Percentiles rank a stretch among this genome's conserved stretches.
These are phyloP conservation scores for Moesziomyces sp. DNA, from an alignment of 1,284 basidiomycete genomes.

Conservation along the genomic window DNA sequence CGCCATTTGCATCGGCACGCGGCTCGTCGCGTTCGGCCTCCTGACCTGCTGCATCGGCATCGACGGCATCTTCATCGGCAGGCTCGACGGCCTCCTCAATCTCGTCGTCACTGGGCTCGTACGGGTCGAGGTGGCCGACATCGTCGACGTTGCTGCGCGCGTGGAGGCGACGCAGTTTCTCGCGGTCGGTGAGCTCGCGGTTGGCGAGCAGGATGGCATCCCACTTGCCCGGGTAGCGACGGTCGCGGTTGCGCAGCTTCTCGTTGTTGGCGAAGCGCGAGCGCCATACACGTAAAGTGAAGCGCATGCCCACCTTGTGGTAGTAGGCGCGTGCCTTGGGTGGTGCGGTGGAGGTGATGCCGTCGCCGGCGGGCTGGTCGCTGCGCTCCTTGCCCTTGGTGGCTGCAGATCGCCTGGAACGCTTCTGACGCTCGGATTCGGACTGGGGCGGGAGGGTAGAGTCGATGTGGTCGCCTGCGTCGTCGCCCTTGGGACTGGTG, in stretches of 20 bases:
- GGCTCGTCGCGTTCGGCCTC: slow-evolving; percentile 4
- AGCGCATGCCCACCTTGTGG: slow-evolving; percentile 62
- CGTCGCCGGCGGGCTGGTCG: slow-evolving; percentile 29
- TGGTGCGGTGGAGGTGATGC: slow-evolving; percentile 19
- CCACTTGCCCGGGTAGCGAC: slow-evolving; percentile 58
- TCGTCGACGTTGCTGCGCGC: slow-evolving; percentile 51
- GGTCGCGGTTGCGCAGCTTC: slow-evolving; percentile 45
- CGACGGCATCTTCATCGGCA: background rate
- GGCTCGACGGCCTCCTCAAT: slow-evolving; percentile 12
- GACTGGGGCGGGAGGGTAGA: slow-evolving; percentile 55
- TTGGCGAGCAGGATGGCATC: slow-evolving; percentile 54
- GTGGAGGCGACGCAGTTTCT: slow-evolving; percentile 41
- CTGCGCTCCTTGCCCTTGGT: slow-evolving; percentile 50
- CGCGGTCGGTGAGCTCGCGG: slow-evolving; percentile 47
- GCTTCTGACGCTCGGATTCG: slow-evolving; percentile 48
- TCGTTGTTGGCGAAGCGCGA: slow-evolving; percentile 51
- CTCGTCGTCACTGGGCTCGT: slow-evolving; percentile 51
- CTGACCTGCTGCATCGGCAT: slow-evolving; percentile 12
- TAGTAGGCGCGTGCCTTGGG: slow-evolving; percentile 57
- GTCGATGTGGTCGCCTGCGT: slow-evolving; percentile 16
- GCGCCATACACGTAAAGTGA: slow-evolving; percentile 59
- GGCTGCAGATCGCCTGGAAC: slow-evolving; percentile 28
- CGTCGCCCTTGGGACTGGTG: slow-evolving; percentile 7
- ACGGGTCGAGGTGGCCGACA: slow-evolving; percentile 48
- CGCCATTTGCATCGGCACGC: background rate